Percentiles rank a stretch among this genome's conserved stretches.
These are phyloP conservation scores for Zizania palustris DNA, from an alignment of 202 grass and related monocot genomes.

Conservation along the genomic window DNA sequence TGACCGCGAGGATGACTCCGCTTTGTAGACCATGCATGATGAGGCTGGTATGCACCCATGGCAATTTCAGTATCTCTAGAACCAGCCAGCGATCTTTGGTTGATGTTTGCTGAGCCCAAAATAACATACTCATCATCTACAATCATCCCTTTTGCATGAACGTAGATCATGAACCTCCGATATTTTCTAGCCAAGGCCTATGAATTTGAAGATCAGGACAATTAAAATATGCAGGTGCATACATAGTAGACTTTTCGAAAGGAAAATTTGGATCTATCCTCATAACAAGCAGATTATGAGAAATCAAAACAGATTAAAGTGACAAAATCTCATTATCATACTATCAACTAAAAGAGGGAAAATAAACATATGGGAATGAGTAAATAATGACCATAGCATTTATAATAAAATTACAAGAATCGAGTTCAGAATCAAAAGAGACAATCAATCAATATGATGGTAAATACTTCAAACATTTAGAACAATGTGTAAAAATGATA, in stretches of 20 bases:
- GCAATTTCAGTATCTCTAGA: constrained; percentile 98
- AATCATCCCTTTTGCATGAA: constrained; percentile 98
- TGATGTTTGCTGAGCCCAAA: constrained; percentile 96
- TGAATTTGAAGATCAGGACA: constrained; percentile 22
- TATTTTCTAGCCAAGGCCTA: constrained; percentile 69
- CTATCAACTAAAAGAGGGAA: neutral
- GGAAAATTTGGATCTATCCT: constrained; percentile 3
- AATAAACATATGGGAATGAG: neutral
- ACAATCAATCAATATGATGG: neutral
- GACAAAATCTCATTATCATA: neutral
- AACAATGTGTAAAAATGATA: neutral
- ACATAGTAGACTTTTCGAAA: constrained; percentile 17
- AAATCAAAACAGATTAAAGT: neutral
- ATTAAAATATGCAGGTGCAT: constrained; percentile 22
- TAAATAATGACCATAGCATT: neutral
- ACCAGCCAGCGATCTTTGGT: constrained; percentile 89
- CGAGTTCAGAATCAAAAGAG: neutral
- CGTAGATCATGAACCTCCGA: constrained; percentile 95
- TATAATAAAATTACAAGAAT: constrained; percentile 20
- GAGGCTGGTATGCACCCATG: constrained; percentile 96
- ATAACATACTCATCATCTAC: constrained; percentile 94
- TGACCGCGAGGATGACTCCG: constrained; percentile 72
- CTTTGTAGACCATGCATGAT: constrained; percentile 66
- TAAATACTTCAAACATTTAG: neutral
- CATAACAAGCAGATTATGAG: neutral